These are phyloP conservation scores for Parascedosporium putredinis DNA, from an alignment of 2,329 filamentous ascomycete species.

Conservation along the genomic window DNA sequence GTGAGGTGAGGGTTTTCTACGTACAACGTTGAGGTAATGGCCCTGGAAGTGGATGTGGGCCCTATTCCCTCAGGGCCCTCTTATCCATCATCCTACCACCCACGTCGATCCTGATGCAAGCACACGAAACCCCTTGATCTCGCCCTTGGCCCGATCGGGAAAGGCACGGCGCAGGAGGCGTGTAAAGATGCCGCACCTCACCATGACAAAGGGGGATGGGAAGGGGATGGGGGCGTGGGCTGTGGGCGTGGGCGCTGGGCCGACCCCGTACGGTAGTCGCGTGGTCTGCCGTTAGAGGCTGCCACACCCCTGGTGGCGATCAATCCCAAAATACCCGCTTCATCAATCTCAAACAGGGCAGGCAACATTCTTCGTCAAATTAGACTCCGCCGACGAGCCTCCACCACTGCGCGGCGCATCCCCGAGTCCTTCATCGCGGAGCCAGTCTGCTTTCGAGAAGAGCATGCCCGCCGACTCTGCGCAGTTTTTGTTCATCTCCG, in stretches of 20 bases:
- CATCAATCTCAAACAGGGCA: constrained; percentile 42
- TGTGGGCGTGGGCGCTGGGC: no score
- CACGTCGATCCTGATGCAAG: constrained; percentile 12
- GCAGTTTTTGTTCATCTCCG: no score
- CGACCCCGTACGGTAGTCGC: constrained; percentile 13
- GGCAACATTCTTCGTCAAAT: not conserved
- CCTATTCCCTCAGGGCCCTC: no score
- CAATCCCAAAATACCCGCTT: constrained; percentile 33
- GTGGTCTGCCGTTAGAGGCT: constrained; percentile 1
- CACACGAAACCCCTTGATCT: constrained; percentile 13
- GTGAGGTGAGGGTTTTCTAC: no score
- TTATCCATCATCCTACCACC: no score
- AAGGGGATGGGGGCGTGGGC: no score
- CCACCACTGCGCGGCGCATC: not conserved
- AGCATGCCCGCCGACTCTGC: no score
- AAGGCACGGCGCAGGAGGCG: constrained; percentile 11
- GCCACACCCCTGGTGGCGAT: constrained; percentile 26
- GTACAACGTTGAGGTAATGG: no score
- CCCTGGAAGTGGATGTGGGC: no score
- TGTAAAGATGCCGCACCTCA: not conserved
- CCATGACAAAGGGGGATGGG: no score
- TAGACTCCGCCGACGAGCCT: not conserved
- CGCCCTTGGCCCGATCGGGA: constrained; percentile 9
- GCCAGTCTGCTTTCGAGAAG: no score
- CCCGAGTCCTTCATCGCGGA: not conserved